A percentile compares a stretch with the other conserved stretches of the same genome.
Conservation (phyloP, 805 yeast species). For the Pichia californica region DNA sequence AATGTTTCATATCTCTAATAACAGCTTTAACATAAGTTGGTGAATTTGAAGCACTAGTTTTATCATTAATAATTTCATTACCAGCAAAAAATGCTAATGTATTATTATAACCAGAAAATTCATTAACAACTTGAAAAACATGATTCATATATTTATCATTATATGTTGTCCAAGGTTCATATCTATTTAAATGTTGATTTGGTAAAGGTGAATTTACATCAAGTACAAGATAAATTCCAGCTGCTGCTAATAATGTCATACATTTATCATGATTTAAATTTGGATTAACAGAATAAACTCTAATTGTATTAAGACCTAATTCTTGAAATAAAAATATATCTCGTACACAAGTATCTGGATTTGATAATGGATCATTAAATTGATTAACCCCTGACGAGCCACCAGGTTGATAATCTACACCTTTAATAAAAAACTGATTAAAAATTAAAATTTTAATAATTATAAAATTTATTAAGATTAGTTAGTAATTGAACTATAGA, state of each 20-base stretch:
- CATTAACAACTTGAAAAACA: slow-evolving; percentile 71
- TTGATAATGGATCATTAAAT: slow-evolving; percentile 67
- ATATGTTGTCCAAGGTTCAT: slow-evolving; percentile 91
- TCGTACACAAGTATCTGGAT: slow-evolving; percentile 65
- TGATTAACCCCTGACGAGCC: slow-evolving; percentile 73
- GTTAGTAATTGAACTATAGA: too few relatives aligned
- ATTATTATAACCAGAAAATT: slow-evolving; percentile 78
- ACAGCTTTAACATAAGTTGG: slow-evolving; percentile 76
- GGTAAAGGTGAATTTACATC: slow-evolving; percentile 87
- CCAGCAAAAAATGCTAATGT: slow-evolving; percentile 91
- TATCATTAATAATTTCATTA: slow-evolving; percentile 83
- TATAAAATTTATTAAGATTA: too few relatives aligned
- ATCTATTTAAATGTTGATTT: slow-evolving; percentile 75
- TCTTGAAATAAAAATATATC: slow-evolving; percentile 77
- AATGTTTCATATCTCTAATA: slow-evolving; percentile 73
- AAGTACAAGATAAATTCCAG: slow-evolving; percentile 85
- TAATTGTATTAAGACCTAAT: slow-evolving; percentile 77
- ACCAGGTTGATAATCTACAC: slow-evolving; percentile 95
- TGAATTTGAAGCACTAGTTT: slow-evolving; percentile 57
- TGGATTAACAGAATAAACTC: slow-evolving; percentile 85
- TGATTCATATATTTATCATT: slow-evolving; percentile 64
- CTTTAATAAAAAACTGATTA: slow-evolving; percentile 63
- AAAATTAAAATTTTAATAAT: too few relatives aligned
- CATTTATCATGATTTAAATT: slow-evolving; percentile 78
- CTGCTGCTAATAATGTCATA: slow-evolving; percentile 84